Percentiles rank a stretch among this genome's conserved stretches.
Conservation (phyloP, 129 eudicot genomes). For the Artemisia argyi region DNA sequence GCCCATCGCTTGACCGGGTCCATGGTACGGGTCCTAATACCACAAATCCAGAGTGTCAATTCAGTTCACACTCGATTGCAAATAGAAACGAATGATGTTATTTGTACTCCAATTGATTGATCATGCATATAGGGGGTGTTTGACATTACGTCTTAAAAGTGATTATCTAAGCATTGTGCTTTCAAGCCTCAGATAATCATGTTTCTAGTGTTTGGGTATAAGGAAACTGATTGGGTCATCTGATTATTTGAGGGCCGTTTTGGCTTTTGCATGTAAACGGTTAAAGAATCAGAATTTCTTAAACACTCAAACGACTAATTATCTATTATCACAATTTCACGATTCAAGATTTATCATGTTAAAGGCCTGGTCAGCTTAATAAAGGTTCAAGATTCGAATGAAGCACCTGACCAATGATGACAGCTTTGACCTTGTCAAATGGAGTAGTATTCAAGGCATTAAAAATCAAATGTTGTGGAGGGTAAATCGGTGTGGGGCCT, state of each 20-base stretch:
- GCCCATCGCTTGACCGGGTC: slow-evolving; percentile 99
- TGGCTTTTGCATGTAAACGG: no score
- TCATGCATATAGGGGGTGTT: background rate
- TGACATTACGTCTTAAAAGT: background rate
- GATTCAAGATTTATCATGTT: background rate
- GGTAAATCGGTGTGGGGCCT: slow-evolving; percentile 64
- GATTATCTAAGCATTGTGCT: background rate
- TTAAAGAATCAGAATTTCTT: background rate
- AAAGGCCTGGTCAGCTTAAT: background rate
- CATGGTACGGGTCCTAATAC: slow-evolving; percentile 92
- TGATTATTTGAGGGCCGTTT: background rate
- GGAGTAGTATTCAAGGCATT: slow-evolving; percentile 90
- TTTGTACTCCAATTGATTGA: background rate
- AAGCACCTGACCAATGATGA: slow-evolving; percentile 88
- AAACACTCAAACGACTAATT: background rate
- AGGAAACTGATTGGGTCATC: background rate
- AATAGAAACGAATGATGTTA: background rate
- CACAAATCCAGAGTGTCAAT: background rate
- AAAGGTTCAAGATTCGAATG: slow-evolving; percentile 6
- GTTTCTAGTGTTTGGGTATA: background rate
- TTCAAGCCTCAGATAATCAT: background rate
- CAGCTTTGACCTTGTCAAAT: slow-evolving; percentile 81
- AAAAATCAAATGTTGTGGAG: slow-evolving; percentile 87
- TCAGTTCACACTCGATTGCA: background rate
- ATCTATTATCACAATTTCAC: no score